Evolutionary conservation across 768 basidiomycete species (phyloP).

Genomic region (Amanita inopinata): DNA sequence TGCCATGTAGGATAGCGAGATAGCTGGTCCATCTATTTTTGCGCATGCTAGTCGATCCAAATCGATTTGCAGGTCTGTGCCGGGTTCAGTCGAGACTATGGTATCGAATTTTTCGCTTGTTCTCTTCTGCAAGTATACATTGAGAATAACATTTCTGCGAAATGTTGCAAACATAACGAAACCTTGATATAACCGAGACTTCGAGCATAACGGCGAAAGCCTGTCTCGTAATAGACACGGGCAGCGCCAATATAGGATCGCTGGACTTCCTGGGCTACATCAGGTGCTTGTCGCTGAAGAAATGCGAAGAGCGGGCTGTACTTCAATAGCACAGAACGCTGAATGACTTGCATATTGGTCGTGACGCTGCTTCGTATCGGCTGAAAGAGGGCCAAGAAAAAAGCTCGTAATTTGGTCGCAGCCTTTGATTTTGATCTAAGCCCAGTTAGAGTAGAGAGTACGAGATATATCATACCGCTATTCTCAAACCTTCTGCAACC

Average conservation of each 20-base stretch:
- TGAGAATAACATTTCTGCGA: neutral
- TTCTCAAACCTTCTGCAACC: slow-evolving; percentile 77
- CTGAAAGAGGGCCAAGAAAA: slow-evolving; percentile 76
- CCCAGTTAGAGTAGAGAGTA: no score
- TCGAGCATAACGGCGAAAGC: slow-evolving; percentile 81
- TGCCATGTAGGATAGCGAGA: slow-evolving; percentile 79
- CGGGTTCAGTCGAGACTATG: slow-evolving; percentile 40
- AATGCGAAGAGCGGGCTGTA: slow-evolving; percentile 78
- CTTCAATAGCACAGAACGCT: slow-evolving; percentile 79
- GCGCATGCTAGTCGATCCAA: slow-evolving; percentile 53
- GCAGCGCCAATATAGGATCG: slow-evolving; percentile 76
- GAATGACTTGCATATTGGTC: slow-evolving; percentile 89
- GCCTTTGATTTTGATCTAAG: slow-evolving; percentile 41
- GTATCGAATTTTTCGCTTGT: slow-evolving; percentile 60
- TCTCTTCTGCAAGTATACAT: slow-evolving; percentile 37
- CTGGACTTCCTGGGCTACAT: slow-evolving; percentile 81
- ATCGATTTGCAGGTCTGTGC: slow-evolving; percentile 33
- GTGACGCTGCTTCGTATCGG: slow-evolving; percentile 78
- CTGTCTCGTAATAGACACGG: slow-evolving; percentile 92
- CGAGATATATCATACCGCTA: slow-evolving; percentile 47
- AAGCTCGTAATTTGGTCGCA: slow-evolving; percentile 77
- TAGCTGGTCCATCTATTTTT: slow-evolving; percentile 70
- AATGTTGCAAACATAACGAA: slow-evolving; percentile 6
- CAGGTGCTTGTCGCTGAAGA: slow-evolving; percentile 71
- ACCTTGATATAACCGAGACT: slow-evolving; percentile 77